Evolutionary conservation across 202 grass and related monocot species (phyloP).

Genomic region (Setaria italica): DNA sequence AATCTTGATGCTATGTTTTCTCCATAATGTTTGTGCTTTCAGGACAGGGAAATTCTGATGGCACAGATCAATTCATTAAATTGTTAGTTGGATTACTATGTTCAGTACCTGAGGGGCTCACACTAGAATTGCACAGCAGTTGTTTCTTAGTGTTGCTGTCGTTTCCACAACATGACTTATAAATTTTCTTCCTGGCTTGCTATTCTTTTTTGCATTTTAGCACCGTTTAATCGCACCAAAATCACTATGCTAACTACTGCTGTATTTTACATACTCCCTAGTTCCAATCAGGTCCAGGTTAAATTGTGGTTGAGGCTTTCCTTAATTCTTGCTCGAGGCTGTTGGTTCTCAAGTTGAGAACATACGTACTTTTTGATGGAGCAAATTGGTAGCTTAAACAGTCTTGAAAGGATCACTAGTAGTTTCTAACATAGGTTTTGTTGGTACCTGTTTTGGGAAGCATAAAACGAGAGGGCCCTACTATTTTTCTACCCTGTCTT

Average conservation of each 20-base stretch:
- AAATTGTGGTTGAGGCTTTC: no score
- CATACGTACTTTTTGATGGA: background rate
- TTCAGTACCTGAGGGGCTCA: background rate
- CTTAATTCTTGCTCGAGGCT: background rate
- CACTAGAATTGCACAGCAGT: background rate
- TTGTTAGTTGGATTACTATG: background rate
- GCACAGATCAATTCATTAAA: background rate
- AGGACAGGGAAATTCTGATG: background rate
- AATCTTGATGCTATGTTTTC: background rate
- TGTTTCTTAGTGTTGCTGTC: background rate
- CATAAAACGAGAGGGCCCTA: background rate
- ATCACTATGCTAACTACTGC: background rate
- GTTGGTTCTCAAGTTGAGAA: constrained; percentile 6
- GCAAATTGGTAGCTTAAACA: background rate
- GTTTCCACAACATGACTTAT: no score
- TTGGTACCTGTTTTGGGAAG: background rate
- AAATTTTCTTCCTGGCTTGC: background rate
- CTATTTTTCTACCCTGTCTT: background rate
- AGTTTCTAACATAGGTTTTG: background rate
- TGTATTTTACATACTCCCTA: constrained; percentile 15
- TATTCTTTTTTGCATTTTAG: background rate
- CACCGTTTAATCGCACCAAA: background rate
- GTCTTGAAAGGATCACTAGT: constrained; percentile 6
- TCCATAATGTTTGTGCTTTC: constrained; percentile 15
- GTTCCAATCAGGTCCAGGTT: background rate